Evolutionary conservation across 2,329 filamentous ascomycete species (phyloP), one percentile per base, ranked within the genome.

Genomic region (Pyricularia grisea): DNA sequence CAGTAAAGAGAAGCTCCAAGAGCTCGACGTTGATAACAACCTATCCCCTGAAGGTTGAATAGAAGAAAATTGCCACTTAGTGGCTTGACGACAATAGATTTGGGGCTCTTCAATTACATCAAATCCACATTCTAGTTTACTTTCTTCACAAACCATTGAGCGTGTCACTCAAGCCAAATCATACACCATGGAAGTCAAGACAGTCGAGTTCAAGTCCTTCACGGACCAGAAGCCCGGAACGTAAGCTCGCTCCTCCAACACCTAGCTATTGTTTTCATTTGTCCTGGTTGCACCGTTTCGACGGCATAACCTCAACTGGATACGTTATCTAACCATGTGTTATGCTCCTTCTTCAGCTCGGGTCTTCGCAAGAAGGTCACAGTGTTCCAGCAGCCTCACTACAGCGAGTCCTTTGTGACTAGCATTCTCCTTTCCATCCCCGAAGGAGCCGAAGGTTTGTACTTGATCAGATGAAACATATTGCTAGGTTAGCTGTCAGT

Each of bases 311-410:
- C 58, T 27, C 58, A 12, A 12, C 25, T 27, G 10, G 33, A 7
- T 27, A 23, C 60, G 2, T 10, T 20, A 28, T 9, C 60, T 63
- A 25, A 63, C 60, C 23, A 10, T 17, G 23, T 20, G 17, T 5
- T 28, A 63, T 63, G 20, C 23, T 17, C 1, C 9, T 67, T 20
- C 9, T 67, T 20, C 76, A 98, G 94, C 74, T 99, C 95, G 74
- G 95, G 95, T 81, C 93, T 99, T 80, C 93, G 95, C 73, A 99
- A 99, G 84, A 98, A 97, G 88, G 95, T 98, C 83, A 93, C 92
- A 77, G 92, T 97, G 79, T 99, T 99, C 86, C 93, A 99, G 81
- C 86, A 97, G 81, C 85, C 90, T 71, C 88, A 99, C 83, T 99
- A 99, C 87, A 94, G 92, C 81, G 95, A 99, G 83, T 89, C 94